Base-by-base conservation (phyloP, 1,284 basidiomycete species). In the Leccinum angustisporum region DNA sequence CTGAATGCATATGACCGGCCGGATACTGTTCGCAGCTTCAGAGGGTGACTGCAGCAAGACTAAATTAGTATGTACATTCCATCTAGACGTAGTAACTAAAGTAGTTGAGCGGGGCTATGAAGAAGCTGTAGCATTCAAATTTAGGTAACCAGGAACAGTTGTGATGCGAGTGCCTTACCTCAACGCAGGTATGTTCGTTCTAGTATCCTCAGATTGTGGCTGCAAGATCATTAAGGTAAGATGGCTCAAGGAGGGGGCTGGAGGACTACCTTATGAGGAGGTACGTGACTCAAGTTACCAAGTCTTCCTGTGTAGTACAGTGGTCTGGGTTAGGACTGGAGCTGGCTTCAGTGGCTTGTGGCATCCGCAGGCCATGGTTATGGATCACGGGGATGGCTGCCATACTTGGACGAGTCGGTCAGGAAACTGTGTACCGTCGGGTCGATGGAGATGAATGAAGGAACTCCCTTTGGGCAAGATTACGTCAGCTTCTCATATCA, bases 21-120 rank as follows among this genome's bases (percentile, higher is more conserved):
- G 75, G 52, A 86, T 83, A 86, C 1, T 76, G 65, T 1, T 76
- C 76, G 7, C 80, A 0, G 78, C 75, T 6, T 72, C 66, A 18
- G 66, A 58, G 0, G 85, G 81, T 1, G 77, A 67, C 46, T 76
- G 75, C 57, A 86, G 74, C 10, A 86, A 65, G 61, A 87, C 79
- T 16, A 85, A 83, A 61, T 87, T 86, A 62, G 70, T 72, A 11
- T n/a, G n/a, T n/a, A n/a, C 81, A 80, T 54, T 86, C 83, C 72
- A 87, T 80, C 13, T 83, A 83, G 57, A 84, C 75, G 68, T 87
- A 86, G 56, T 80, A 75, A 72, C 88, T 85, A 72, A 86, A 84
- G 76, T 83, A 88, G 74, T 88, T 88, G 65, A 86, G 77, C 2
- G 86, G 86, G 0, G 81, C 81, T 18, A 88, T 72, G 64, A 86